Evolutionary conservation across 2,329 filamentous ascomycete genomes (phyloP), one percentile per base, ranked within the genome.

Genomic region (Scedosporium boydii): DNA sequence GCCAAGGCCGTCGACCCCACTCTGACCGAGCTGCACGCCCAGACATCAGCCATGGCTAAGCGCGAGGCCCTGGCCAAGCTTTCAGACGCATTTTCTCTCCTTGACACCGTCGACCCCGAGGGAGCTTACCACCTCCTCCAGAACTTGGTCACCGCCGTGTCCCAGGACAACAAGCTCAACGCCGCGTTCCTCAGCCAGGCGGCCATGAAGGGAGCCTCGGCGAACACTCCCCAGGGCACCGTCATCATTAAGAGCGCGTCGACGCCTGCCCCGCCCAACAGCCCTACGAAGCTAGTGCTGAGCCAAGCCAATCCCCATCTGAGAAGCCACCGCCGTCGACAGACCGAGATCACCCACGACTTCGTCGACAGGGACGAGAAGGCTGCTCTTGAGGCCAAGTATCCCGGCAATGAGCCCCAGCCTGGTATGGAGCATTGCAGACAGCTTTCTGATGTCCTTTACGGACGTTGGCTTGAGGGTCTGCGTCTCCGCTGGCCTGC

Each of bases 401-500:
- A 82, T 61, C 83, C 83, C 1, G 82, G 82, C 1, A 79, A 80
- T 46, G 77, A 81, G 60, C 70, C 81, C 1, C 75, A 76, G 57
- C 82, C 86, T 1, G 93, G 92, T 2, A 93, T 97, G 90, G 93
- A 97, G 74, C 93, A 97, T 75, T 90, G 89, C 67, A 91, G 91
- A 70, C 86, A 96, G 71, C 80, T 98, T 44, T 91, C 90, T 1
- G 92, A 97, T 72, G 90, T 96, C 21, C 82, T 99, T 21, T 98
- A 97, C 75, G 86, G 87, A 16, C 85, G 93, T 53, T 99, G 95
- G 95, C 86, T 88, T 2, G 90, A 96, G 63, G 92, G 91, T 1
- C 77, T 98, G 68, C 86, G 87, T 66, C 82, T 84, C 62, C 80
- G 89, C 62, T 93, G 89, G 89, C 81, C 81, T 2, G 77, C 76